A percentile compares a stretch with the other conserved stretches of the same genome.
phyloP scores from a whole-genome alignment of 805 yeast genomes.

The Saturnispora halmiae region DNA sequence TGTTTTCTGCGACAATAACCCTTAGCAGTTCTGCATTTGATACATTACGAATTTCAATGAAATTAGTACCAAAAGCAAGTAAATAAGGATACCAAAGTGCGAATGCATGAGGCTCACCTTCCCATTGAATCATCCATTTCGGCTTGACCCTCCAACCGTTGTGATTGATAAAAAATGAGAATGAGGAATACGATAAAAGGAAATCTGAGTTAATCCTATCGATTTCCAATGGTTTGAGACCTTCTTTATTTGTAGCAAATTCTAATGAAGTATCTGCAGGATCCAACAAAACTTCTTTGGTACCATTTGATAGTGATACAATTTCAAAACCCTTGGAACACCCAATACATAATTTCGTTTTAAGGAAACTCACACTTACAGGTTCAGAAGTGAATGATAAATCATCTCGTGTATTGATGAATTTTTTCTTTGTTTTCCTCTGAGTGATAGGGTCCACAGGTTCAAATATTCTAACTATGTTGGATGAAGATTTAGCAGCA shows the following conservation, averaged over 20 bases:
- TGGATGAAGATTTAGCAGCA: slow-evolving; percentile 79
- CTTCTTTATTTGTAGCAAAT: slow-evolving; percentile 78
- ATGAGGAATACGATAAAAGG: slow-evolving; percentile 80
- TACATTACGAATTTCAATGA: slow-evolving; percentile 87
- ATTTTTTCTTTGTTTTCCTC: slow-evolving; percentile 57
- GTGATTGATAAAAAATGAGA: slow-evolving; percentile 86
- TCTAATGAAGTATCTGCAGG: slow-evolving; percentile 98
- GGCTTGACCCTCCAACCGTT: slow-evolving; percentile 96
- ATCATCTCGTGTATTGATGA: slow-evolving; percentile 62
- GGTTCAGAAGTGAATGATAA: slow-evolving; percentile 82
- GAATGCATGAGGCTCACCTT: slow-evolving; percentile 86
- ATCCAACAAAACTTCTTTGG: slow-evolving; percentile 82
- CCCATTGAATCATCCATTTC: slow-evolving; percentile 94
- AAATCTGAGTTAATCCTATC: slow-evolving; percentile 86
- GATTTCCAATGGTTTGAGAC: slow-evolving; percentile 74
- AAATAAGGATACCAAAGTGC: slow-evolving; percentile 92
- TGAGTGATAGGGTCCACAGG: slow-evolving; percentile 68
- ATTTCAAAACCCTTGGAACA: slow-evolving; percentile 96
- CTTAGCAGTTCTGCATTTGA: slow-evolving; percentile 78
- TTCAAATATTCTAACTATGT: slow-evolving; percentile 74
- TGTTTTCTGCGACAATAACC: slow-evolving; percentile 88
- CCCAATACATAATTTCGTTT: slow-evolving; percentile 85
- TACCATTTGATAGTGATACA: slow-evolving; percentile 73
- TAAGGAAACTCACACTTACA: slow-evolving; percentile 80
- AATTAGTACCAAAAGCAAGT: slow-evolving; percentile 79